These are phyloP conservation scores for Aspergillus avenaceus DNA, from an alignment of 495 filamentous ascomycete species.

Conservation along the genomic window DNA sequence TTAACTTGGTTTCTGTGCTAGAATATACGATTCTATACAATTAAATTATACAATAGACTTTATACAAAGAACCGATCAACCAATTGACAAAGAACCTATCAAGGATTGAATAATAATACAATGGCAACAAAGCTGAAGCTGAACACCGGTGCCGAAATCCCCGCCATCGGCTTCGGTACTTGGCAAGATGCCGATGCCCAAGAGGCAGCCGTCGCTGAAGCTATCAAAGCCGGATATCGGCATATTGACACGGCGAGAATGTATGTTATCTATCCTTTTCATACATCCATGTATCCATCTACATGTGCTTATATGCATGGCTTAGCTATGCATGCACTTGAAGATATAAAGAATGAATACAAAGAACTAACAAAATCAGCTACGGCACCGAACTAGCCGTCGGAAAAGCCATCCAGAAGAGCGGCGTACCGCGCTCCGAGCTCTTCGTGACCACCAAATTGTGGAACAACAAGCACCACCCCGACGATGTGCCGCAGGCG, in stretches of 20 bases:
- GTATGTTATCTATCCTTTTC: no score
- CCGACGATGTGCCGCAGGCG: slow-evolving; percentile 56
- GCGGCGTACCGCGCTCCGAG: slow-evolving; percentile 52
- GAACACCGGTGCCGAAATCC: slow-evolving; percentile 50
- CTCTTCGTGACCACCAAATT: slow-evolving; percentile 70
- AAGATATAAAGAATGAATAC: no score
- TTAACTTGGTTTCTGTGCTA: no score
- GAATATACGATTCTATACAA: no score
- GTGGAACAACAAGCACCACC: slow-evolving; percentile 65
- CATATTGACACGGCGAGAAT: slow-evolving; percentile 58
- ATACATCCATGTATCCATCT: no score
- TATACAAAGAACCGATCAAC: no score
- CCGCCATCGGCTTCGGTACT: slow-evolving; percentile 44
- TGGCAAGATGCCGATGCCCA: slow-evolving; percentile 48
- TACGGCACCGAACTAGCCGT: slow-evolving; percentile 50
- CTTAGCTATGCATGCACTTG: no score
- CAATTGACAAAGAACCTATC: no score
- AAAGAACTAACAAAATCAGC: no score
- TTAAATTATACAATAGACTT: no score
- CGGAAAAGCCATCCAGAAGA: slow-evolving; percentile 54
- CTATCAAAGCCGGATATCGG: slow-evolving; percentile 54
- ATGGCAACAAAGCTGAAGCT: slow-evolving; percentile 37
- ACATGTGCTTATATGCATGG: no score
- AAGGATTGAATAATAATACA: no score
- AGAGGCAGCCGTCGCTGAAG: slow-evolving; percentile 42